Evolutionary conservation across 1,139 yeast species (phyloP).

Genomic region (Suhomyces guaymorum): DNA sequence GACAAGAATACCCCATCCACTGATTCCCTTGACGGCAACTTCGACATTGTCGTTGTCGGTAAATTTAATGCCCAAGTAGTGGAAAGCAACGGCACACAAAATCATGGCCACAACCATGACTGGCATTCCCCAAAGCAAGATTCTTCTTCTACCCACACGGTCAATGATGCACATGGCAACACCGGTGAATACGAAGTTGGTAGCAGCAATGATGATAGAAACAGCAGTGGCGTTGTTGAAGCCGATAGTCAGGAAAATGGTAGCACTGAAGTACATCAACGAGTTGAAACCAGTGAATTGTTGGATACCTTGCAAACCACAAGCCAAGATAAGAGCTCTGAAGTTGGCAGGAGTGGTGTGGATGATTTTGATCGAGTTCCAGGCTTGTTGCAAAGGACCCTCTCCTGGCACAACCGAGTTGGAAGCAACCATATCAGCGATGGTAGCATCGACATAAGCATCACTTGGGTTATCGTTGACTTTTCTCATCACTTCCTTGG

Average conservation of each 20-base stretch:
- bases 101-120: slow-evolving; percentile 78
- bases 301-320: slow-evolving; percentile 93
- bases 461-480: slow-evolving; percentile 60
- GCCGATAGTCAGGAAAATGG: slow-evolving; percentile 87
- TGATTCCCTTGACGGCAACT: slow-evolving; percentile 47
- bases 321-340: slow-evolving; percentile 83
- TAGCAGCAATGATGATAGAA: slow-evolving; percentile 89
- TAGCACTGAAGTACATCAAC: slow-evolving; percentile 88
- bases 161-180: slow-evolving; percentile 85
- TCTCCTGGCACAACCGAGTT: slow-evolving; percentile 67
- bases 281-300: slow-evolving; percentile 96
- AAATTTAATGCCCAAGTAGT: slow-evolving; percentile 66
- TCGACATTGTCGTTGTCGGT: slow-evolving; percentile 43
- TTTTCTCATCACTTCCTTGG: slow-evolving; percentile 61
- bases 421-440: slow-evolving; percentile 56
- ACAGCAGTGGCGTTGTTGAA: slow-evolving; percentile 86
- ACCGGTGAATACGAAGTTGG: slow-evolving; percentile 82
- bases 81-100: slow-evolving; percentile 85
- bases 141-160: slow-evolving; percentile 78
- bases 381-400: slow-evolving; percentile 52
- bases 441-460: slow-evolving; percentile 56
- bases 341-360: slow-evolving; percentile 79
- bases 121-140: slow-evolving; percentile 72
- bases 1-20: slow-evolving; percentile 85
- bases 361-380: slow-evolving; percentile 66